Base-by-base conservation (phyloP, 768 basidiomycete species). In the Pholiota conissans region DNA sequence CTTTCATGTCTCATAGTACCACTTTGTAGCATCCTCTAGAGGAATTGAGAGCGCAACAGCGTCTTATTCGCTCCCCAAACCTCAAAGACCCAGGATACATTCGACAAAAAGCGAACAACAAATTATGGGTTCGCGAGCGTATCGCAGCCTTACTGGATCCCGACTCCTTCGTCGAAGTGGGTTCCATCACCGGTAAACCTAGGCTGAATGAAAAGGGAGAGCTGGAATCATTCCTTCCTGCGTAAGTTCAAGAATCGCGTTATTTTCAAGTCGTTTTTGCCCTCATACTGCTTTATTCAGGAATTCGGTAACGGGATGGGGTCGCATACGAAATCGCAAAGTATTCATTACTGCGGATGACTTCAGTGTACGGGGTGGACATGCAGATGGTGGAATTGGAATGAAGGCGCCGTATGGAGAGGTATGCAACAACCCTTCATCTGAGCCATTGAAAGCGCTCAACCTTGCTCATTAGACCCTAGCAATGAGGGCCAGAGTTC, bases 111-210 rank as follows among this genome's bases (percentile, higher is more conserved):
- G 67, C 66, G 3, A 72, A 73, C 54, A 67, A 65, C 13, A 77
- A 77, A 46, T 67, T 77, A 8, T 77, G 76, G 76, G 74, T 77
- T 47, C 73, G 73, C 14, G 74, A 77, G 57, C 72, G 76, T n/a
- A 62, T 77, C 9, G 57, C 59, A 10, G 61, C 63, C 1, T 63
- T 77, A 11, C 64, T 76, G 10, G 76, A 77, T 45, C 50, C 62
- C 42, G 66, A 65, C 37, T 73, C 72, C 16, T 76, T 76, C 45
- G 55, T 55, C 13, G 76, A 77, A 61, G 63, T 76, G 27, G 74
- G 74, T 24, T 74, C 73, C 2, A 67, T 77, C 5, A 74, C 74
- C 27, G 76, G 76, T 24, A 70, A 68, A 45, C 73, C 73, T 13
- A 51, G 68, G 8, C 56, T 66, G 11, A 65, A 76, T 52, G 60